Conservation (phyloP, 192 early-diverging fungal species). For the Backusella sp. region DNA sequence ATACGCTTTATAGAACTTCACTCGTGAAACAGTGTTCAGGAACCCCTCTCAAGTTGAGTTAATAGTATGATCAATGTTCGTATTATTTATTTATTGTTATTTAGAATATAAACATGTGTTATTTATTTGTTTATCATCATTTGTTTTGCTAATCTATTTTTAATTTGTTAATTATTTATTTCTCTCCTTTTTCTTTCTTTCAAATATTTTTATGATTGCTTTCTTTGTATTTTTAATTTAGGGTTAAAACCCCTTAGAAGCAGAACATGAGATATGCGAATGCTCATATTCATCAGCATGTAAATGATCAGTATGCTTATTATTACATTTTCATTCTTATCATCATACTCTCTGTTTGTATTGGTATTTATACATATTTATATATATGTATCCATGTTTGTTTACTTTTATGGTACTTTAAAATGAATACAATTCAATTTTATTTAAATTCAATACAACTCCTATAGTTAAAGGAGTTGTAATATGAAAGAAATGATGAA, state of each 20-base stretch:
- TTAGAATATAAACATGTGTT: neutral
- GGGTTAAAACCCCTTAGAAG: neutral
- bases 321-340: neutral
- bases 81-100: neutral
- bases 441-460: neutral
- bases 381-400: no score
- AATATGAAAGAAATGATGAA: neutral
- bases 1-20: no score
- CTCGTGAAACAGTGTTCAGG: no score
- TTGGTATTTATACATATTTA: no score
- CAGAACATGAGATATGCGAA: neutral
- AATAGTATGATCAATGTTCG: no score
- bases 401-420: neutral
- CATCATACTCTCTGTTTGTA: neutral
- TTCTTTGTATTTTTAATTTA: neutral
- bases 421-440: neutral
- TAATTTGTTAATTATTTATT: neutral
- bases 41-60: no score
- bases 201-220: neutral
- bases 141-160: neutral
- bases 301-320: no score
- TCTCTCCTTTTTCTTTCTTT: neutral
- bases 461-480: neutral
- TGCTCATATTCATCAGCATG: neutral
- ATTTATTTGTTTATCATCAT: neutral